Evolutionary conservation across 805 yeast genomes (phyloP).

Genomic region (Yarrowia yakushimensis): DNA sequence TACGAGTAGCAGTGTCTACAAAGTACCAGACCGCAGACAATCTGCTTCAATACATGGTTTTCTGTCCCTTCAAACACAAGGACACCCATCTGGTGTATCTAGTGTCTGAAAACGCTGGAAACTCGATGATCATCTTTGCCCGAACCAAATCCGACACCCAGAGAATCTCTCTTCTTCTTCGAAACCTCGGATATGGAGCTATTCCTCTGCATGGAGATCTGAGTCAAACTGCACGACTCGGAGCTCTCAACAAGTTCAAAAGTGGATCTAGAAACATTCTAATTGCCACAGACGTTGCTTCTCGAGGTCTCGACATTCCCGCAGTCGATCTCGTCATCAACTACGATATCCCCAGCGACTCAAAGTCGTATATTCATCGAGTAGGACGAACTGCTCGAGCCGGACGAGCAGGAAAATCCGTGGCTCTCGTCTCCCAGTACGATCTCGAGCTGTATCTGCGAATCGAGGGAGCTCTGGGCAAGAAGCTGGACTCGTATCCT

Average conservation of each 20-base stretch:
- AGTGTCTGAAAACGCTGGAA: conserved; percentile 77
- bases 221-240: conserved; percentile 88
- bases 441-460: conserved; percentile 84
- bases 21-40: conserved; percentile 93
- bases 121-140: conserved; percentile 83
- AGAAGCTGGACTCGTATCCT: conserved; percentile 78
- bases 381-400: conserved; percentile 99
- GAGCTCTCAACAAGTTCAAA: conserved; percentile 85
- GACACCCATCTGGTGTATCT: conserved; percentile 82
- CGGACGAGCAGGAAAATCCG: conserved; percentile 80
- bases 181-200: conserved; percentile 80
- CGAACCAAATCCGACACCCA: conserved; percentile 95
- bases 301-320: conserved; percentile 97
- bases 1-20: conserved; percentile 81
- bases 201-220: conserved; percentile 95
- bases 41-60: conserved; percentile 81
- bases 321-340: conserved; percentile 84
- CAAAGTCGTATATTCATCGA: conserved; percentile 93
- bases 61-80: conserved; percentile 88
- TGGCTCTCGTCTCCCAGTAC: conserved; percentile 87
- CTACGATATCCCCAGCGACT: conserved; percentile 90
- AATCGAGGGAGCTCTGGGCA: conserved; percentile 77
- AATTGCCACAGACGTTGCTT: conserved; percentile 95
- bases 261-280: conserved; percentile 90
- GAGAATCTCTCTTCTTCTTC: conserved; percentile 75